Percentiles rank a stretch among this genome's conserved stretches.
These are phyloP conservation scores for Suillus alpinus DNA, from an alignment of 768 basidiomycete genomes.

Conservation along the genomic window DNA sequence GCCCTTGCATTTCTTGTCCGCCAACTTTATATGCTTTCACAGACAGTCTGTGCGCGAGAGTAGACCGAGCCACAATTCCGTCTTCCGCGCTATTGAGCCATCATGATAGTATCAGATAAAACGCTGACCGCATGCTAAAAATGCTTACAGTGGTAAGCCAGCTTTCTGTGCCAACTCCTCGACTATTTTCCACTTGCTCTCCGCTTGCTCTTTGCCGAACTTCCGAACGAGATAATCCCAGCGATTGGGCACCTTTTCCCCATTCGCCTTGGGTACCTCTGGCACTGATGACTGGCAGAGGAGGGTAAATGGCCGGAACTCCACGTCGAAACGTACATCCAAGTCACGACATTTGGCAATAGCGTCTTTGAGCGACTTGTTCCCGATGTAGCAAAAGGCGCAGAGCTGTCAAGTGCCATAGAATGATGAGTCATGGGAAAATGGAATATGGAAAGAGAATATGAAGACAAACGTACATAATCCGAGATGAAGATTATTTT, in stretches of 20 bases:
- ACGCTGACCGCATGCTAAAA: not conserved
- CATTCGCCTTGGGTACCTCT: not conserved
- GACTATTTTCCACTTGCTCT: slow-evolving; percentile 24
- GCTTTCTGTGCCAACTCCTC: slow-evolving; percentile 28
- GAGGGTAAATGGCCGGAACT: slow-evolving; percentile 33
- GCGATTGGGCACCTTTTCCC: slow-evolving; percentile 11
- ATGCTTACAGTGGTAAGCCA: slow-evolving; percentile 24
- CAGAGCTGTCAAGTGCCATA: slow-evolving; percentile 22
- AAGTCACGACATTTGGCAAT: slow-evolving; percentile 33
- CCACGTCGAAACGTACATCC: slow-evolving; percentile 32
- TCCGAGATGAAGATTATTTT: slow-evolving; percentile 35
- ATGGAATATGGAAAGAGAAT: not conserved
- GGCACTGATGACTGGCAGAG: slow-evolving; percentile 19
- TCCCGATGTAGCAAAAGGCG: slow-evolving; percentile 38
- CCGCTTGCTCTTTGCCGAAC: slow-evolving; percentile 25
- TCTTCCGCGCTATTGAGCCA: slow-evolving; percentile 32
- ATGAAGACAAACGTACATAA: slow-evolving; percentile 23
- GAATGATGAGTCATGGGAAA: not conserved
- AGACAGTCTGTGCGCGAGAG: slow-evolving; percentile 42
- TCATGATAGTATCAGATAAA: not conserved
- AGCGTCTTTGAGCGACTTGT: slow-evolving; percentile 36
- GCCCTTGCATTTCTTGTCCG: slow-evolving; percentile 38
- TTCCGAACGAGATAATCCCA: slow-evolving; percentile 22
- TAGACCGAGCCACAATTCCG: slow-evolving; percentile 39
- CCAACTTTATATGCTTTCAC: slow-evolving; percentile 41